These are phyloP conservation scores for Hibiscus tridactylites DNA, from an alignment of 345 rosid species.

Conservation along the genomic window DNA sequence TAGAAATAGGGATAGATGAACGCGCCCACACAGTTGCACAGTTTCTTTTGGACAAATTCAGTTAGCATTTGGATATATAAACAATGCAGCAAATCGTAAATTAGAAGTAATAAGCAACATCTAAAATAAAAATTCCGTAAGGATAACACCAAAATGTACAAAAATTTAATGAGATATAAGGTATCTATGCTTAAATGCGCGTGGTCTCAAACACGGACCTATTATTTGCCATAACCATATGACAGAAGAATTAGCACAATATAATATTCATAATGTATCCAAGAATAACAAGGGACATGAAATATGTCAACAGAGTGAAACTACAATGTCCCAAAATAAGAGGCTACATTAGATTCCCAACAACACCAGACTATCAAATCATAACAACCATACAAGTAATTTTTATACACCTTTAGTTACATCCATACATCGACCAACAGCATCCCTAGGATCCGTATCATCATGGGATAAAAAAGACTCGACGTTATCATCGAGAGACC, in stretches of 20 bases:
- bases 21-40: not conserved
- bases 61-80: not conserved
- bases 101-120: not conserved
- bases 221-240: not conserved
- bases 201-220: not conserved
- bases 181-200: not conserved
- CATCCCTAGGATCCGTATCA: slow-evolving; percentile 76
- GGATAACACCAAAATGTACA: not conserved
- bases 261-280: slow-evolving; percentile 3
- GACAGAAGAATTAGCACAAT: not conserved
- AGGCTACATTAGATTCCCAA: not conserved
- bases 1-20: not conserved
- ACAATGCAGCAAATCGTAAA: not conserved
- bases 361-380: not conserved
- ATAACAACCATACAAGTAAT: not conserved
- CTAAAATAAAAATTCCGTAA: not conserved
- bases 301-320: not conserved
- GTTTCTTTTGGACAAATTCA: not conserved
- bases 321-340: not conserved
- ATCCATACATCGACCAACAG: slow-evolving; percentile 76
- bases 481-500: slow-evolving; percentile 85
- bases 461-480: slow-evolving; percentile 96
- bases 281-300: not conserved
- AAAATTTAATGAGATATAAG: not conserved
- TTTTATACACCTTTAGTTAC: slow-evolving; percentile 46